Evolutionary conservation across 345 rosid genomes (phyloP), one percentile per base, ranked within the genome.

Genomic region (Passiflora organensis): DNA sequence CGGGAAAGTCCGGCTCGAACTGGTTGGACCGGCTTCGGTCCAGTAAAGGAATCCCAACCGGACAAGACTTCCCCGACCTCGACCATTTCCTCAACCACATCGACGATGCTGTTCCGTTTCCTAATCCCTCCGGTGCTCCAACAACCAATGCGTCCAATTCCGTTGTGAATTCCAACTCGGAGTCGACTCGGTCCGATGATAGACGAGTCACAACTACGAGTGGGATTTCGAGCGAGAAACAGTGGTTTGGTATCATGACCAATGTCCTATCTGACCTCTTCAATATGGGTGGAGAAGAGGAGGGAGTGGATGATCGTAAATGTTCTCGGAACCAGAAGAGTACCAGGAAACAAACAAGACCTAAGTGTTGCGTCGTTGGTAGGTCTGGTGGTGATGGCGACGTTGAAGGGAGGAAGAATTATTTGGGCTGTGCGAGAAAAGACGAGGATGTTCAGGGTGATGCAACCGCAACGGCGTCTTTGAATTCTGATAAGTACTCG

Each of bases 21-120:
- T 91, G 98, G 96, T 80, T 91, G 45, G 85, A 82, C 67, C 93
- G 98, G 12, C 91, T 91, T 56, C 86, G 97, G 13, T 70, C 89
- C 54, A 80, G 55, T 76, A 91, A 72, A 71, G 97, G 97, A 69
- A 60, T 91, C 53, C 79, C 94, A 13, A 43, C 67, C 32, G 78
- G 63, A 43, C 13, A 14, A 0, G 1, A 48, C 20, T 63, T 78
- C 67, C 71, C 72, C 67, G 82, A 69, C 55, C 93, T 89, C 59
- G 91, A 72, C 60, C 76, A 80, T 51, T 89, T 79, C 73, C 89
- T 89, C 70, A 53, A 47, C 59, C 48, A 58, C 0, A 16, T 51
- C 53, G n/a, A 56, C 5, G 44, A 32, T 25, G 18, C 63, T 10
- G 39, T 20, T 43, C 55, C 51, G 10, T 28, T 15, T 42, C 64